Conservation (phyloP, 768 basidiomycete species). For the Hypholoma fasciculare region DNA sequence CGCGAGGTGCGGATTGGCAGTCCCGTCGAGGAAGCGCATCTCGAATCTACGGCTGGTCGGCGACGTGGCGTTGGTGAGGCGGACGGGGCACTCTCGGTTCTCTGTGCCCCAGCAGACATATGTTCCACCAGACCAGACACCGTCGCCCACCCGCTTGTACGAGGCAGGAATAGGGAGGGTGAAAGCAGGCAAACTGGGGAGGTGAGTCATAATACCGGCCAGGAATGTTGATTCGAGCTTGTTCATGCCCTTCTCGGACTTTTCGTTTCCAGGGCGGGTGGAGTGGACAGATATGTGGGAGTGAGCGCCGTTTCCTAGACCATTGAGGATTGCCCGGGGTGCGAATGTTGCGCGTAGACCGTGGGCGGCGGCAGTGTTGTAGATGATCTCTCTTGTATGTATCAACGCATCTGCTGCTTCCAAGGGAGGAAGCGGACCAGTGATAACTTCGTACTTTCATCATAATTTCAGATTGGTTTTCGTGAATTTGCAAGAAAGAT, state of each 20-base stretch:
- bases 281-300: constrained; percentile 66
- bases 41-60: constrained; percentile 61
- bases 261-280: constrained; percentile 7
- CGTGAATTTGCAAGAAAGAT: neutral
- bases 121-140: constrained; percentile 72
- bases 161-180: constrained; percentile 63
- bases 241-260: constrained; percentile 34
- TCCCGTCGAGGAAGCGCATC: constrained; percentile 61
- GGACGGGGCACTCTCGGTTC: constrained; percentile 66
- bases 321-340: constrained; percentile 46
- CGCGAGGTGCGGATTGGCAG: constrained; percentile 61
- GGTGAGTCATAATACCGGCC: constrained; percentile 54
- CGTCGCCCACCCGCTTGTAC: constrained; percentile 63
- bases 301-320: constrained; percentile 58
- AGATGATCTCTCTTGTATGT: constrained; percentile 66
- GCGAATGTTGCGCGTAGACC: constrained; percentile 69
- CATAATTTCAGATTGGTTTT: neutral
- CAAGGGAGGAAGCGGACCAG: constrained; percentile 64
- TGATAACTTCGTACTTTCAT: constrained; percentile 62
- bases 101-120: constrained; percentile 69
- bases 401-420: constrained; percentile 68
- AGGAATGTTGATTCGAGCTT: constrained; percentile 58
- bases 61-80: constrained; percentile 49
- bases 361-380: constrained; percentile 63
- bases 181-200: constrained; percentile 57